Percentiles rank a stretch among this genome's conserved stretches.
These are phyloP conservation scores for Skeletonema menzelii DNA, from an alignment of 108 stramenopile species.

Conservation along the genomic window DNA sequence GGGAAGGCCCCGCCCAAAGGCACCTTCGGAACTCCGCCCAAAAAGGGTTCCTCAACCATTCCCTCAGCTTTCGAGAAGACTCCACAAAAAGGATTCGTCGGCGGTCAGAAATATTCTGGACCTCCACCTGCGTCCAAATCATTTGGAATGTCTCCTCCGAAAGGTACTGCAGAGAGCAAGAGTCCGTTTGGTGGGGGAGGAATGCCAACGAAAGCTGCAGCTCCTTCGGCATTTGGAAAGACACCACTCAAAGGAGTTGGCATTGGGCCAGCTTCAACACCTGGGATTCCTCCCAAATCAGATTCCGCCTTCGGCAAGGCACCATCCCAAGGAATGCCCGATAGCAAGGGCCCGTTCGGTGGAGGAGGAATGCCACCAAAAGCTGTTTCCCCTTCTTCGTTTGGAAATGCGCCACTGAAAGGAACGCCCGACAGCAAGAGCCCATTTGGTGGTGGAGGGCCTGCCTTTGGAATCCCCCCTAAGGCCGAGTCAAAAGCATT, in stretches of 20 bases:
- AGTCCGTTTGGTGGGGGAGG: not conserved
- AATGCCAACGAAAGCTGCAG: not conserved
- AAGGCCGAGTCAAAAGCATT: too few species aligned
- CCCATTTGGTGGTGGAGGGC: not conserved
- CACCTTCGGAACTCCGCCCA: not conserved
- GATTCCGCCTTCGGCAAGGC: not conserved
- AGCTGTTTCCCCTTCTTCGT: not conserved
- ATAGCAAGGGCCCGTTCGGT: not conserved
- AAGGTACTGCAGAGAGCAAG: not conserved
- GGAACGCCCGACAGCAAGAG: not conserved
- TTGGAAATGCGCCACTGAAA: not conserved
- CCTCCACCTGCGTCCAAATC: not conserved
- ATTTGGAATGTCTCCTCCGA: not conserved
- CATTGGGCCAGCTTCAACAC: not conserved
- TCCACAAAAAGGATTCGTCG: not conserved
- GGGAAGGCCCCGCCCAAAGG: not conserved
- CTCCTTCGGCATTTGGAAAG: not conserved
- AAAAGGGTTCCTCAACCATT: not conserved
- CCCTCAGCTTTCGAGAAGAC: not conserved
- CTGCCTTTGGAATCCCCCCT: too few species aligned
- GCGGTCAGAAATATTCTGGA: not conserved
- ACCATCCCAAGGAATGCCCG: not conserved
- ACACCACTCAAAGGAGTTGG: not conserved
- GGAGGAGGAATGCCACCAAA: not conserved
- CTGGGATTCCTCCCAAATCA: not conserved